Evolutionary conservation across 1,284 basidiomycete genomes (phyloP), one percentile per base, ranked within the genome.

Genomic region (Porphyrellus sp.): DNA sequence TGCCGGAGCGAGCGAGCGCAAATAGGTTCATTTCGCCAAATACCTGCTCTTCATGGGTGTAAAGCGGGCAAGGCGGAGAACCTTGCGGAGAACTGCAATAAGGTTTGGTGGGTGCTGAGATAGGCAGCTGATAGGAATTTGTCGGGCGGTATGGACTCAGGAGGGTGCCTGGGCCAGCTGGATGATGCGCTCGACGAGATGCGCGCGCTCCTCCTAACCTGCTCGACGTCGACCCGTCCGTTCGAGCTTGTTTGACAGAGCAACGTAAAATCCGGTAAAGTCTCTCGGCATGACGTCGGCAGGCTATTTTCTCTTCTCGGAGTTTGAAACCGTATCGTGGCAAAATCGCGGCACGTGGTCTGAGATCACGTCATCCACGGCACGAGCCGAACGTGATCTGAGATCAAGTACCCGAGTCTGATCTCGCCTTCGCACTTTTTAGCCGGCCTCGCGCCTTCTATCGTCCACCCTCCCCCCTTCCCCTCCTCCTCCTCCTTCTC

Each of bases 21-120:
- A 45, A 68, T 55, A 12, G 18, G 8, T 64, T 61, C 61, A 68
- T 65, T 65, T 65, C 63, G 63, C 51, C 46, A 63, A 52, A 15
- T 30, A 25, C 30, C 35, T 63, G 27, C 57, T 58, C 34, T 42
- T 50, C 51, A 34, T 46, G 52, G 46, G 54, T 30, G 37, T 13
- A 45, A 38, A 45, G 64, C 49, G 25, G 52, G 46, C 68, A 69
- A 33, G 51, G 63, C 67, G 67, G 67, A 42, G 37, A 61, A 56
- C 5, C 5, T 23, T 18, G 63, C 67, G 67, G 67, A 42, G 37
- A 61, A 56, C 5, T 5, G 25, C 18, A 28, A 49, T 54, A 68
- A 61, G 48, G 58, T 66, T 65, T 49, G 44, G 8, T 23, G 8
- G 27, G 20, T 49, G 54, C 52, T 58, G 55, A 42, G 67, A 58